Conservation (phyloP, 352 stramenopile species). For the Phytopythium oedochilum region DNA sequence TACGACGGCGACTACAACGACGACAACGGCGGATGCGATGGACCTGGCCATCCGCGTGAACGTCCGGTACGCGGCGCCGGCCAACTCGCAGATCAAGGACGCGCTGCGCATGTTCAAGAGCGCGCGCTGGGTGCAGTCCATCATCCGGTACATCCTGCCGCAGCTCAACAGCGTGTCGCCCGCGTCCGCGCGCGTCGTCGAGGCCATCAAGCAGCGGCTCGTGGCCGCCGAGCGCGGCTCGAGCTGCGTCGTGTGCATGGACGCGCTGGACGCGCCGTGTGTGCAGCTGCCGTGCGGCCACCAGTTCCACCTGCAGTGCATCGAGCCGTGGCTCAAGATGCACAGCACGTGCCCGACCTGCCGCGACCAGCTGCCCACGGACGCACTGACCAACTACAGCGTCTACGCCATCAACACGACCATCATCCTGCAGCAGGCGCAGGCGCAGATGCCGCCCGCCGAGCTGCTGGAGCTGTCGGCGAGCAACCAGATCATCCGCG, state of each 20-base stretch:
- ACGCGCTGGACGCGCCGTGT: slow-evolving; percentile 45
- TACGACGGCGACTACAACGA: neutral
- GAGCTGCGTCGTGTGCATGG: slow-evolving; percentile 84
- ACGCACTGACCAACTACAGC: slow-evolving; percentile 83
- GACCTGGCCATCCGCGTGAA: slow-evolving; percentile 87
- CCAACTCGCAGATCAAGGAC: slow-evolving; percentile 87
- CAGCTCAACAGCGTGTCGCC: slow-evolving; percentile 84
- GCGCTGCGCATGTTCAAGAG: slow-evolving; percentile 85
- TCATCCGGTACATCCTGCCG: slow-evolving; percentile 88
- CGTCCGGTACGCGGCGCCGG: slow-evolving; percentile 79
- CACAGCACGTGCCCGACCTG: slow-evolving; percentile 84
- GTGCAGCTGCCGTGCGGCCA: slow-evolving; percentile 72
- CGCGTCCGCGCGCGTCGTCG: slow-evolving; percentile 50
- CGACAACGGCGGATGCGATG: slow-evolving; percentile 24
- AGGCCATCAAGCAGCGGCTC: slow-evolving; percentile 47
- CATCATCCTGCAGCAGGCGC: slow-evolving; percentile 83
- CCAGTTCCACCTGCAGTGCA: slow-evolving; percentile 75
- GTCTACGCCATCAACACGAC: slow-evolving; percentile 90
- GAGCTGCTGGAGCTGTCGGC: slow-evolving; percentile 78
- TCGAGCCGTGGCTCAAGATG: slow-evolving; percentile 85
- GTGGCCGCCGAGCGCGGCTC: slow-evolving; percentile 8
- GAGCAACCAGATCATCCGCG: slow-evolving; percentile 84
- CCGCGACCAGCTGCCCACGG: slow-evolving; percentile 71
- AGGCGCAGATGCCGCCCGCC: slow-evolving; percentile 65
- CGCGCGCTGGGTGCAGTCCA: slow-evolving; percentile 85